These are phyloP conservation scores for Cyclotella kingstonii DNA, from an alignment of 108 stramenopile species.

Conservation along the genomic window DNA sequence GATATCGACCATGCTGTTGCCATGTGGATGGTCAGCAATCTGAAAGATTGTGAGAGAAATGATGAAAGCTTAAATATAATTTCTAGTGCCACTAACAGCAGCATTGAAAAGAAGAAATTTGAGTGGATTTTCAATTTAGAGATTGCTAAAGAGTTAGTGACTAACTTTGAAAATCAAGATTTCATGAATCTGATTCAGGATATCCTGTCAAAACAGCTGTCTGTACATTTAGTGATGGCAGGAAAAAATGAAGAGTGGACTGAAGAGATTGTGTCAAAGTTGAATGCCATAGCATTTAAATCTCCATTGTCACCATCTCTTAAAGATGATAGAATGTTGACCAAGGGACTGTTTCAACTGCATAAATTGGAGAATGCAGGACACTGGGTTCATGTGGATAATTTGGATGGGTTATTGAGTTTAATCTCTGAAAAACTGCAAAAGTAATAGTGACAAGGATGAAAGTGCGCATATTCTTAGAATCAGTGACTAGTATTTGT, in stretches of 20 bases:
- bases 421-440: no score
- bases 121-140: conserved; percentile 78
- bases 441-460: no score
- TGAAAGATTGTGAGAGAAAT: conserved; percentile 11
- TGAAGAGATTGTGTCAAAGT: conserved; percentile 37
- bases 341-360: conserved; percentile 39
- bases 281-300: conserved; percentile 35
- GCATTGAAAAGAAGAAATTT: neutral
- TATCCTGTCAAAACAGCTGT: conserved; percentile 6
- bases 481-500: no score
- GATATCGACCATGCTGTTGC: conserved; percentile 27
- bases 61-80: no score
- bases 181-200: conserved; percentile 48
- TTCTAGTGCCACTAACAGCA: no score
- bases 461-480: no score
- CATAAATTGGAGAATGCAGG: conserved; percentile 77
- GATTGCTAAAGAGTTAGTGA: conserved; percentile 56
- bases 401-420: conserved; percentile 62
- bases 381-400: conserved; percentile 92
- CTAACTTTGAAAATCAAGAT: conserved; percentile 65
- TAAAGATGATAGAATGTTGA: conserved; percentile 3
- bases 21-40: conserved; percentile 53
- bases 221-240: conserved; percentile 69
- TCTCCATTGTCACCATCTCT: no score
- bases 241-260: conserved; percentile 76